Percentiles rank a stretch among this genome's conserved stretches.
Evolutionary conservation across 257 asterid species (phyloP).

Genomic region (Perilla frutescens): DNA sequence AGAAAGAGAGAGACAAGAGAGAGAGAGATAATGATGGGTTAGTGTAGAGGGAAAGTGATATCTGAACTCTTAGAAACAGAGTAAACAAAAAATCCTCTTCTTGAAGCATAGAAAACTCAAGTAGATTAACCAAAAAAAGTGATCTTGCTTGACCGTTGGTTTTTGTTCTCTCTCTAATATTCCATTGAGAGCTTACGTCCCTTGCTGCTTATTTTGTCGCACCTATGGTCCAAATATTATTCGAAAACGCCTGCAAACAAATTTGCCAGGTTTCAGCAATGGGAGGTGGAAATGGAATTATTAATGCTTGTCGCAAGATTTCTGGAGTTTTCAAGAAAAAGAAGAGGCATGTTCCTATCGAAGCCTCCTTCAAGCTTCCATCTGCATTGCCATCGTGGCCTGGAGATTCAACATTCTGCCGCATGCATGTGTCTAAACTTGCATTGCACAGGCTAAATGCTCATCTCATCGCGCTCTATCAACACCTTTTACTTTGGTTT

Average conservation of each 20-base stretch:
- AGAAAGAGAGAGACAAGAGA: too few species aligned
- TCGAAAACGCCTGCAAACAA: neutral
- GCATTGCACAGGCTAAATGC: too few species aligned
- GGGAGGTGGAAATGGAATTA: neutral
- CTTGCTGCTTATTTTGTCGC: neutral
- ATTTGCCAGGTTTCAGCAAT: neutral
- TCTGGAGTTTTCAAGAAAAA: slow-evolving; percentile 40
- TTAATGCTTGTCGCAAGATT: slow-evolving; percentile 18
- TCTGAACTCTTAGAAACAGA: neutral
- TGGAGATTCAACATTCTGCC: slow-evolving; percentile 47
- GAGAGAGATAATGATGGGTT: too few species aligned
- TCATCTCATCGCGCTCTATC: neutral
- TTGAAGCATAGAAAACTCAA: slow-evolving; percentile 37
- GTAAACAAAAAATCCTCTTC: slow-evolving; percentile 11
- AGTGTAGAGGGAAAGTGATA: too few species aligned
- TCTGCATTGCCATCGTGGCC: slow-evolving; percentile 80
- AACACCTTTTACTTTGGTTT: neutral
- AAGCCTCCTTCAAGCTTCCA: slow-evolving; percentile 62
- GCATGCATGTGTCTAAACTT: neutral
- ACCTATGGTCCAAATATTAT: neutral
- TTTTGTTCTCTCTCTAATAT: slow-evolving; percentile 18
- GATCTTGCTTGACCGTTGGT: slow-evolving; percentile 39
- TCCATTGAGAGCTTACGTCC: slow-evolving; percentile 1
- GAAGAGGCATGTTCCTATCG: slow-evolving; percentile 52
- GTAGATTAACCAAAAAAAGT: neutral